phyloP scores from a whole-genome alignment of 306 rosid species.

The Albizia julibrissin region DNA sequence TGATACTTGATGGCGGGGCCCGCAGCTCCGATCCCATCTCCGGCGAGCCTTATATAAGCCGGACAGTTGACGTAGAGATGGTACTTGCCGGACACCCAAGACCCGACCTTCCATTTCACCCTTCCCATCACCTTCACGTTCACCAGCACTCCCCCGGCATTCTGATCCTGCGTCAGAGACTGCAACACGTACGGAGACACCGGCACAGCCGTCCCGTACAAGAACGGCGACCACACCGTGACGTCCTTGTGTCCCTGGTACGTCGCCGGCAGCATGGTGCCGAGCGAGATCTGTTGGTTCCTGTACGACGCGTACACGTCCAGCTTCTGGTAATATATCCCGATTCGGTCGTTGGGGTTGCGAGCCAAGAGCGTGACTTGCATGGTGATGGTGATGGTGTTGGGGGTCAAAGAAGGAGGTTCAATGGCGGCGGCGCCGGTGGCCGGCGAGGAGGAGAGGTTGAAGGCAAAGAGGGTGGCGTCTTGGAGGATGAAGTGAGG shows the following conservation, averaged over 20 bases:
- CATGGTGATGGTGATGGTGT: constrained; percentile 48
- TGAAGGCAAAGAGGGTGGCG: constrained; percentile 64
- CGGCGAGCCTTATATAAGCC: constrained; percentile 53
- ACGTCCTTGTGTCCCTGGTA: constrained; percentile 72
- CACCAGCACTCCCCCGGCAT: constrained; percentile 46
- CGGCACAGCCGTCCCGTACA: constrained; percentile 52
- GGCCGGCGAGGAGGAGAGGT: constrained; percentile 41
- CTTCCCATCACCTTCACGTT: constrained; percentile 56
- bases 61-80: constrained; percentile 68
- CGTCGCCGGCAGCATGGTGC: constrained; percentile 46
- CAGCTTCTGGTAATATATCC: constrained; percentile 52
- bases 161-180: constrained; percentile 51
- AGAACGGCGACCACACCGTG: constrained; percentile 73
- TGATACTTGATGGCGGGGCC: constrained; percentile 57
- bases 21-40: constrained; percentile 29
- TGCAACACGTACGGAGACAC: constrained; percentile 47
- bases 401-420: constrained; percentile 18
- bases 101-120: constrained; percentile 80
- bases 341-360: constrained; percentile 67
- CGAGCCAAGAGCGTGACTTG: constrained; percentile 59
- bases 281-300: constrained; percentile 59
- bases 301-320: constrained; percentile 57
- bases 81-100: constrained; percentile 69
- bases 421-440: neutral
- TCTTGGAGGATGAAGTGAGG: constrained; percentile 71